Conservation (phyloP, 1,284 basidiomycete species). For the Chondrostereum purpureum region DNA sequence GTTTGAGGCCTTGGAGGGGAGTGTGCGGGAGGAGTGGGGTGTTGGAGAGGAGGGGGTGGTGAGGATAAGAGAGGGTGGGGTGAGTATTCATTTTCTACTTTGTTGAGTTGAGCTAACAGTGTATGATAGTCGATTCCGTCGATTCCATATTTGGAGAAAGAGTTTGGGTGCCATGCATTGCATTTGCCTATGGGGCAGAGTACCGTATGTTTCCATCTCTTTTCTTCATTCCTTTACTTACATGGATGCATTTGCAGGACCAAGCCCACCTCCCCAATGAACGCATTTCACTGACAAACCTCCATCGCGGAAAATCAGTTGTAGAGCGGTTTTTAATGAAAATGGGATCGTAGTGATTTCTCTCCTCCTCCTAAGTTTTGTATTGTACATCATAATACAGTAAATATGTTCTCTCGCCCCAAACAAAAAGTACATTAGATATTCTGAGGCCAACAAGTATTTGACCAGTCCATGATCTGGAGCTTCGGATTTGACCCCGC, state of each 20-base stretch:
- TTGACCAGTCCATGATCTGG: too few relatives aligned
- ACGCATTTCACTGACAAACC: constrained; percentile 71
- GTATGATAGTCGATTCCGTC: constrained; percentile 74
- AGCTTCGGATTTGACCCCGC: too few relatives aligned
- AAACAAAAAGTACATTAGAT: too few relatives aligned
- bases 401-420: too few relatives aligned
- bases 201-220: constrained; percentile 41
- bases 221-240: neutral
- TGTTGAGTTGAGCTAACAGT: neutral
- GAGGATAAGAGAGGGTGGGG: constrained; percentile 90
- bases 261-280: constrained; percentile 87
- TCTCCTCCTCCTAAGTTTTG: too few relatives aligned
- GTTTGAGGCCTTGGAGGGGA: constrained; percentile 78
- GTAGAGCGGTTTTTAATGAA: constrained; percentile 62
- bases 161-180: constrained; percentile 76
- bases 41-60: constrained; percentile 77
- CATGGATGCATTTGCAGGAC: too few relatives aligned
- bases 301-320: constrained; percentile 69
- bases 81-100: constrained; percentile 31
- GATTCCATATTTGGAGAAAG: constrained; percentile 88
- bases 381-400: too few relatives aligned
- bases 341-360: constrained; percentile 19
- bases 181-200: constrained; percentile 89
- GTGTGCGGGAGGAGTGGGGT: constrained; percentile 83
- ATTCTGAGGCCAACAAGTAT: too few relatives aligned